phyloP scores from a whole-genome alignment of 805 yeast species.

The Maudiozyma barnettii region DNA sequence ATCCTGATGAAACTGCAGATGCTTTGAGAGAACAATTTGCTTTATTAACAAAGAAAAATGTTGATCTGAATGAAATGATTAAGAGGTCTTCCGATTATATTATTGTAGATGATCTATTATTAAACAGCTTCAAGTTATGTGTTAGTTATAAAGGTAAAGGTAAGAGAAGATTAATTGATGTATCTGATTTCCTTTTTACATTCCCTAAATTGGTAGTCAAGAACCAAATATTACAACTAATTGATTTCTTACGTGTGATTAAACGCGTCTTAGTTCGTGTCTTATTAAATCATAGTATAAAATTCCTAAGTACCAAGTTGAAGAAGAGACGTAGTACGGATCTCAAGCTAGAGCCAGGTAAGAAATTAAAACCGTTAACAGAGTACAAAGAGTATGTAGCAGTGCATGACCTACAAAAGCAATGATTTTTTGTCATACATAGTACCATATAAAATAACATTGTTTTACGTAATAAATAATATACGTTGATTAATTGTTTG shows the following conservation, averaged over 20 bases:
- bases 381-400: slow-evolving; percentile 10
- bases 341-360: neutral
- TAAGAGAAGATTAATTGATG: slow-evolving; percentile 58
- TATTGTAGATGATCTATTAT: slow-evolving; percentile 50
- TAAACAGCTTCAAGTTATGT: slow-evolving; percentile 44
- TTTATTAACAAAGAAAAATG: slow-evolving; percentile 11
- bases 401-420: slow-evolving; percentile 6
- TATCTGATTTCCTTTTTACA: slow-evolving; percentile 57
- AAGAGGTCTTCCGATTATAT: slow-evolving; percentile 63
- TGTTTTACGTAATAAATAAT: too few relatives aligned
- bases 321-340: slow-evolving; percentile 15
- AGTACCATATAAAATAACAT: neutral
- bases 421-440: neutral
- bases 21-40: slow-evolving; percentile 8
- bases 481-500: too few relatives aligned
- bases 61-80: slow-evolving; percentile 55
- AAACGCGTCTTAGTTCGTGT: slow-evolving; percentile 55
- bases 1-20: slow-evolving; percentile 2
- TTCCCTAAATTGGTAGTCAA: slow-evolving; percentile 52
- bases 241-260: slow-evolving; percentile 54
- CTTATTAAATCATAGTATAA: slow-evolving; percentile 59
- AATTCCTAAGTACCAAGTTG: slow-evolving; percentile 69
- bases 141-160: slow-evolving; percentile 75
- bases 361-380: slow-evolving; percentile 8
- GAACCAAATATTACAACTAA: slow-evolving; percentile 61